phyloP scores from a whole-genome alignment of 495 filamentous ascomycete genomes.

The Hypoxylon fuscum region DNA sequence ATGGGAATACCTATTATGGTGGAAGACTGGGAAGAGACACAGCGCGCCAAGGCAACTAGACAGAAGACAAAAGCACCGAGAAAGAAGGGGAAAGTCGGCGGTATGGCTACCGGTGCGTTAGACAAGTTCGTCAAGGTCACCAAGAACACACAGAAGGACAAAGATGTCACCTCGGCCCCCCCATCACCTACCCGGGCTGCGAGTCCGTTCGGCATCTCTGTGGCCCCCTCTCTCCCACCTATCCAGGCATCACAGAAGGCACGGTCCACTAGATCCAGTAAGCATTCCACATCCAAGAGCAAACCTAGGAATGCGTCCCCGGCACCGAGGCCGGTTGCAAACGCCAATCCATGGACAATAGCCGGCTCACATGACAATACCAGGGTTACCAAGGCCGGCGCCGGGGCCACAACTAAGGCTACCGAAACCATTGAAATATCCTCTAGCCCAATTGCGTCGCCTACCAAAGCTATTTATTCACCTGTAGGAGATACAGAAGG shows the following conservation, averaged over 20 bases:
- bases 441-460: constrained; percentile 52
- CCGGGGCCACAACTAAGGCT: constrained; percentile 27
- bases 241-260: constrained; percentile 25
- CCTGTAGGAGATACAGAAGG: constrained; percentile 1
- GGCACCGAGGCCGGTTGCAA: constrained; percentile 34
- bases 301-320: constrained; percentile 30
- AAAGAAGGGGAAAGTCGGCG: constrained; percentile 38
- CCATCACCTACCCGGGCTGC: constrained; percentile 5
- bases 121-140: constrained; percentile 52
- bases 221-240: constrained; percentile 9
- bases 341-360: constrained; percentile 55
- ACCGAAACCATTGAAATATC: constrained; percentile 53
- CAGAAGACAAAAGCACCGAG: constrained; percentile 41
- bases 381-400: constrained; percentile 40
- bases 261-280: constrained; percentile 42
- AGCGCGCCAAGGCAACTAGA: constrained; percentile 55
- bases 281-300: constrained; percentile 43
- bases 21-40: constrained; percentile 76
- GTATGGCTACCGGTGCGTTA: constrained; percentile 41
- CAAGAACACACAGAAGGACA: constrained; percentile 39
- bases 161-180: constrained; percentile 7
- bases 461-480: constrained; percentile 25
- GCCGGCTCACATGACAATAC: constrained; percentile 51
- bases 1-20: constrained; percentile 77
- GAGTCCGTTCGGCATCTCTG: constrained; percentile 2